Evolutionary conservation across 148 eudicot species (phyloP).

Genomic region (Nepenthes mirabilis): DNA sequence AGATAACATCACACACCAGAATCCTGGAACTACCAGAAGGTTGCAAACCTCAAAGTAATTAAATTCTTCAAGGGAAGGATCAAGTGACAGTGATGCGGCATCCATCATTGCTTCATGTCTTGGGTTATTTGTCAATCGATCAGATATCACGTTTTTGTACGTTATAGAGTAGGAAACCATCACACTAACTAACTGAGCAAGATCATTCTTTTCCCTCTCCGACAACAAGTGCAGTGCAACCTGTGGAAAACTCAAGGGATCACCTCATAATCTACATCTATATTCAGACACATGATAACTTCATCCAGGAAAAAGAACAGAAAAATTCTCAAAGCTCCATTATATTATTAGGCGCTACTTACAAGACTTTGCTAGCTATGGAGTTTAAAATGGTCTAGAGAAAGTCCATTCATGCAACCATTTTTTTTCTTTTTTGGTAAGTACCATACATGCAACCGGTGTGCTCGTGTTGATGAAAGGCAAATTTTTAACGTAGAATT

Average conservation of each 20-base stretch:
- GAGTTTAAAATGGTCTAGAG: too few species aligned
- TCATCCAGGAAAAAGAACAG: too few species aligned
- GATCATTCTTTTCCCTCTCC: conserved; percentile 54
- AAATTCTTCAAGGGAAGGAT: conserved; percentile 66
- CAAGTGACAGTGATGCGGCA: conserved; percentile 46
- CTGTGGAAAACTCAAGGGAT: conserved; percentile 25
- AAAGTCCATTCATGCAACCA: too few species aligned
- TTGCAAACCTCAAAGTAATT: conserved; percentile 51
- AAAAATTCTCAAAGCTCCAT: too few species aligned
- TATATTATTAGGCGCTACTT: too few species aligned
- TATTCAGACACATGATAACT: too few species aligned
- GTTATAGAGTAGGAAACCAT: conserved; percentile 78
- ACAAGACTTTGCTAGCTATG: too few species aligned
- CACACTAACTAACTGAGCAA: conserved; percentile 53
- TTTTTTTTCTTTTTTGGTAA: too few species aligned
- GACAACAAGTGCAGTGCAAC: conserved; percentile 80
- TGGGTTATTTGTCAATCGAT: conserved; percentile 20
- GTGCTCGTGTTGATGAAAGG: too few species aligned
- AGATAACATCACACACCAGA: conserved; percentile 1
- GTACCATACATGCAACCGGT: too few species aligned
- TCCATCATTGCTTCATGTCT: conserved; percentile 37
- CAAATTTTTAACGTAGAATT: too few species aligned
- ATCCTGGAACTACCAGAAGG: conserved; percentile 1
- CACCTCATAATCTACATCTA: background rate
- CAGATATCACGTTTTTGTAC: conserved; percentile 51